Base-by-base conservation (phyloP, 2,329 filamentous ascomycete species). In the Moelleriella libera region DNA sequence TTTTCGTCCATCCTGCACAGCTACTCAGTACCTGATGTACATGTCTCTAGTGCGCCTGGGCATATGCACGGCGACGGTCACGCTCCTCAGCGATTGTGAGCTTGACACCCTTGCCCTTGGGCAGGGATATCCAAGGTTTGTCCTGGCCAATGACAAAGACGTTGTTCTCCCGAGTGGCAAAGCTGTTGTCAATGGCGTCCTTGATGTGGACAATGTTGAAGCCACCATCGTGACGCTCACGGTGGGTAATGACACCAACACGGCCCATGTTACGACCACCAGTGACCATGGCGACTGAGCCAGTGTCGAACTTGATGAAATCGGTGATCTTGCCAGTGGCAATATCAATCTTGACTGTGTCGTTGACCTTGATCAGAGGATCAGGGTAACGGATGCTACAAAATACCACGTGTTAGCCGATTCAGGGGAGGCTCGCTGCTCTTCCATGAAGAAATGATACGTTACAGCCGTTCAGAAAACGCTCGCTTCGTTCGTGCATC, bases 51-150 rank as follows among this genome's bases (percentile, higher is more conserved):
- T 76, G 67, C 60, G 70, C 66, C 54, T 73, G 60, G 56, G 68
- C 55, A 58, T 66, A 59, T 58, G 89, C 88, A 67, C 92, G 86
- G 69, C 89, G 88, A 73, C 90, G 89, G 75, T 98, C 90, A 79
- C 90, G 83, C 87, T 98, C 90, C 80, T 98, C 90, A 61, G 90
- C 88, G 67, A 98, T 97, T 68, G 85, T 83, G 71, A 97, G 88
- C 88, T 96, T 95, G 79, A 98, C 92, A 87, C 92, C 92, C 83
- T 96, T 96, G 78, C 92, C 92, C 88, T 97, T 98, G 71, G 92
- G 94, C 69, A 98, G 83, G 64, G 87, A 94, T 76, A 98, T 83
- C 92, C 92, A 98, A 66, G 92, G 90, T 85, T 97, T 97, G 68
- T 98, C 92, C 63, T 83, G 79, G 66, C 92, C 92, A 63, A 98